Conservation (phyloP, 2,329 filamentous ascomycete genomes). For the Fusarium anthophilum region DNA sequence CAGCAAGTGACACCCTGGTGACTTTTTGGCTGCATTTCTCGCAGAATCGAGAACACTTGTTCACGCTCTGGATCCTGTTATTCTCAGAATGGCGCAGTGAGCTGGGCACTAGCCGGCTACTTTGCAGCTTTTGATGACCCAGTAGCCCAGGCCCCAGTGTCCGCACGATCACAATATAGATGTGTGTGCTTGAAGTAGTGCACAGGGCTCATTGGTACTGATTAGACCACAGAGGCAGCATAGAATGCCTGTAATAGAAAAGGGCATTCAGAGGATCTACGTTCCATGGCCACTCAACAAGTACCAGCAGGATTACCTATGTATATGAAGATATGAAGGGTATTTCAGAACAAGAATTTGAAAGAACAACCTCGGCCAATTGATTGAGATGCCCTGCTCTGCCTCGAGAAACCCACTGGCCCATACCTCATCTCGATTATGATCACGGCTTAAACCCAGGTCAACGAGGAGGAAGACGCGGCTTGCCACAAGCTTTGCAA, state of each 20-base stretch:
- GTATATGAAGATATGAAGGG: neutral
- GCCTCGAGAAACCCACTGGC: constrained; percentile 1
- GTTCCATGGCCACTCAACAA: neutral
- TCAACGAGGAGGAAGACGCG: neutral
- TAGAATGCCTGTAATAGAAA: no score
- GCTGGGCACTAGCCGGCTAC: neutral
- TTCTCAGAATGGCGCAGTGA: neutral
- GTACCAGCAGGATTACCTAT: neutral
- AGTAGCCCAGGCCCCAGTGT: neutral
- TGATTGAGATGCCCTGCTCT: neutral
- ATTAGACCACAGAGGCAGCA: neutral
- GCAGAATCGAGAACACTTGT: neutral
- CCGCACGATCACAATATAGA: neutral
- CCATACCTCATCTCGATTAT: neutral
- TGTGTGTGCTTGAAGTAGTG: neutral
- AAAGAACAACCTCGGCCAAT: neutral
- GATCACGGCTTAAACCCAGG: neutral
- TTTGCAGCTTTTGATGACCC: neutral
- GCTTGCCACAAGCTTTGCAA: neutral
- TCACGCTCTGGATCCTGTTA: neutral
- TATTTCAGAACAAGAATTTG: neutral
- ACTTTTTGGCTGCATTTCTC: neutral
- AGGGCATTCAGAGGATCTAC: neutral
- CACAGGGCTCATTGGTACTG: neutral
- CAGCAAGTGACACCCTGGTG: neutral